Evolutionary conservation across 768 basidiomycete genomes (phyloP).

Genomic region (Lentinula edodes): DNA sequence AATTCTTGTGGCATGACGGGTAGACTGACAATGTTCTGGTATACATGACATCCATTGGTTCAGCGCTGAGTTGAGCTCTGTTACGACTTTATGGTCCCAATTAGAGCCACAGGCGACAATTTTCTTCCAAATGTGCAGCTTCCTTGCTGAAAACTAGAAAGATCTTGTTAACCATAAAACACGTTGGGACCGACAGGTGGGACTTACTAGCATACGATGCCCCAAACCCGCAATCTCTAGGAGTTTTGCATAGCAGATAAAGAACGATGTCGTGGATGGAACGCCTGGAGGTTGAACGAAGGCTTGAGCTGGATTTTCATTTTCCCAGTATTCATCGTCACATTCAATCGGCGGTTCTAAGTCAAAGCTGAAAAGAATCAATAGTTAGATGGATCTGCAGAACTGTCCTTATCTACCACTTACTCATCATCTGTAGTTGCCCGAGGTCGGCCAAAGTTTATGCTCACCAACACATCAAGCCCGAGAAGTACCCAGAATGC

Average conservation of each 20-base stretch:
- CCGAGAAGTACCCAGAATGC: slow-evolving; percentile 7
- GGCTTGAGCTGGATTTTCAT: slow-evolving; percentile 11
- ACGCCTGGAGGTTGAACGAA: slow-evolving; percentile 9
- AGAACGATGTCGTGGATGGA: slow-evolving; percentile 5
- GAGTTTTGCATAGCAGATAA: slow-evolving; percentile 3
- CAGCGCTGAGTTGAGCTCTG: slow-evolving; percentile 30
- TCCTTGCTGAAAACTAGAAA: background rate
- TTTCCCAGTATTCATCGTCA: slow-evolving; percentile 38
- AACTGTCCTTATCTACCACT: background rate
- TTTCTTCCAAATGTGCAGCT: background rate
- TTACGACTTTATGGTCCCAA: background rate
- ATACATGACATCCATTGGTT: slow-evolving; percentile 55
- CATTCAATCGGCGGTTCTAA: slow-evolving; percentile 45
- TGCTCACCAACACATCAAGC: slow-evolving; percentile 7
- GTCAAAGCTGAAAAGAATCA: slow-evolving; percentile 23
- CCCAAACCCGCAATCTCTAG: background rate
- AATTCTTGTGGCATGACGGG: background rate
- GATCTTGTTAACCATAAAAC: background rate
- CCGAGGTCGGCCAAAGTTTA: slow-evolving; percentile 43
- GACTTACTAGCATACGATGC: slow-evolving; percentile 2
- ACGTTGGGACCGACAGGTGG: background rate
- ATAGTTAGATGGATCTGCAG: background rate
- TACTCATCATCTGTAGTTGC: slow-evolving; percentile 37
- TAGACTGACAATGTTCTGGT: slow-evolving; percentile 33
- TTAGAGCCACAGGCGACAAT: background rate